Conservation (phyloP, 108 stramenopile genomes). For the Pseudonitzschia pungens region DNA sequence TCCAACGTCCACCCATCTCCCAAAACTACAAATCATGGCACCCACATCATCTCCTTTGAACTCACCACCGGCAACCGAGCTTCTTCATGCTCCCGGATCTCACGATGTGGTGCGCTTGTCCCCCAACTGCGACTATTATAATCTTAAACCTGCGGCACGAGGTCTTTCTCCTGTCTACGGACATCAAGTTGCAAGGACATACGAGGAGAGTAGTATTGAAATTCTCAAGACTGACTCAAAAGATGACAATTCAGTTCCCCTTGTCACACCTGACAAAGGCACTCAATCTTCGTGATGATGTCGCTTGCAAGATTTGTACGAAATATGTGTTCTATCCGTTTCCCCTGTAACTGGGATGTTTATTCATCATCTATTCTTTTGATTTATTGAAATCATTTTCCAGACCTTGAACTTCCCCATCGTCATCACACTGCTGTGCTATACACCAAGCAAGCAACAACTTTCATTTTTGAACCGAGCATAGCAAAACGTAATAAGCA, state of each 20-base stretch:
- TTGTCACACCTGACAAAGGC: conserved; percentile 16
- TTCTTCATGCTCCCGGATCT: not conserved
- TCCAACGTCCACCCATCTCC: conserved; percentile 16
- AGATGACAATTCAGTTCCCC: conserved; percentile 22
- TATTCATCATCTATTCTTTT: not conserved
- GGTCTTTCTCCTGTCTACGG: conserved; percentile 22
- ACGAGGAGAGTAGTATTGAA: conserved; percentile 37
- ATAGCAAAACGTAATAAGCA: not conserved
- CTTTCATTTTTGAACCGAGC: not conserved
- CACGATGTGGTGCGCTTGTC: conserved; percentile 27
- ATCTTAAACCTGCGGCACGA: conserved; percentile 14
- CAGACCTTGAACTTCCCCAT: too few relatives aligned
- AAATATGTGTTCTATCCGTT: conserved; percentile 9
- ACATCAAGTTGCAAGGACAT: conserved; percentile 14
- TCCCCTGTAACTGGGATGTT: not conserved
- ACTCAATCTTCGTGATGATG: not conserved
- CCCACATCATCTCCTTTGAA: not conserved
- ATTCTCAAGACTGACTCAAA: conserved; percentile 38
- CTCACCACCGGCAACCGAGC: not conserved
- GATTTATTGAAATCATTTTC: not conserved
- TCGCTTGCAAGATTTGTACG: not conserved
- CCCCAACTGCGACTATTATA: conserved; percentile 21
- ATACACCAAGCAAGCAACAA: not conserved
- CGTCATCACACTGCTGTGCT: not conserved
- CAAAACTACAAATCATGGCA: conserved; percentile 28